A percentile compares a stretch with the other conserved stretches of the same genome.
phyloP scores from a whole-genome alignment of 139 green algal species.

The Coelastrella sp. region DNA sequence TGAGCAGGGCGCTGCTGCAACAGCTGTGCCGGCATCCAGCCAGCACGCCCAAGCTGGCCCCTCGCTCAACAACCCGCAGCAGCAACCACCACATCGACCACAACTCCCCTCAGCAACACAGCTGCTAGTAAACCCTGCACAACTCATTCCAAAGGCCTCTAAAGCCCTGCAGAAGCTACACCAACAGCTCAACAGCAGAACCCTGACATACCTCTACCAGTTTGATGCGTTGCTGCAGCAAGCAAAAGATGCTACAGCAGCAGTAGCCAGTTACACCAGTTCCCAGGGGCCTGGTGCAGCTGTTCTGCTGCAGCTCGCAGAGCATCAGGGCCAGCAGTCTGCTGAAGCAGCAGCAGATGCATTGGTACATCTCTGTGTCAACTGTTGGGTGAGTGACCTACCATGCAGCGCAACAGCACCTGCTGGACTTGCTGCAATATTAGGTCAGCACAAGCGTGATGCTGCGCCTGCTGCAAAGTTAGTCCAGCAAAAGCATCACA shows the following conservation, averaged over 20 bases:
- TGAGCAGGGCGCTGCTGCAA: too few species aligned
- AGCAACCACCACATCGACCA: background rate
- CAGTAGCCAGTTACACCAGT: background rate
- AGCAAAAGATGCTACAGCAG: background rate
- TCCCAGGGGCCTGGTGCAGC: background rate
- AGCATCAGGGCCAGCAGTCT: background rate
- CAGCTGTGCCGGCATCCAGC: background rate
- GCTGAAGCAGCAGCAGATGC: background rate
- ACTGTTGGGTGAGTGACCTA: too few species aligned
- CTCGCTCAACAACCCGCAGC: too few species aligned
- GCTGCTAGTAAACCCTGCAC: background rate
- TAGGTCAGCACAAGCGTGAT: too few species aligned
- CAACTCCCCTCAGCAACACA: background rate
- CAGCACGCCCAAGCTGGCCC: too few species aligned
- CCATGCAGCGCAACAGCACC: too few species aligned
- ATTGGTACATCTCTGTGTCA: too few species aligned
- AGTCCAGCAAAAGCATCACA: too few species aligned
- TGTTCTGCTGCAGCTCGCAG: background rate
- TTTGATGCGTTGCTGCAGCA: conserved; percentile 17
- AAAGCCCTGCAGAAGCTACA: conserved; percentile 9
- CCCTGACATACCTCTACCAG: conserved; percentile 35
- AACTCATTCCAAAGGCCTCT: background rate
- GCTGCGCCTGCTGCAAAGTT: too few species aligned
- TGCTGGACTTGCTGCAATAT: too few species aligned
- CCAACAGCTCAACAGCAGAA: background rate